Base-by-base conservation (phyloP, 2,329 filamentous ascomycete species). In the Emericellopsis atlantica region DNA sequence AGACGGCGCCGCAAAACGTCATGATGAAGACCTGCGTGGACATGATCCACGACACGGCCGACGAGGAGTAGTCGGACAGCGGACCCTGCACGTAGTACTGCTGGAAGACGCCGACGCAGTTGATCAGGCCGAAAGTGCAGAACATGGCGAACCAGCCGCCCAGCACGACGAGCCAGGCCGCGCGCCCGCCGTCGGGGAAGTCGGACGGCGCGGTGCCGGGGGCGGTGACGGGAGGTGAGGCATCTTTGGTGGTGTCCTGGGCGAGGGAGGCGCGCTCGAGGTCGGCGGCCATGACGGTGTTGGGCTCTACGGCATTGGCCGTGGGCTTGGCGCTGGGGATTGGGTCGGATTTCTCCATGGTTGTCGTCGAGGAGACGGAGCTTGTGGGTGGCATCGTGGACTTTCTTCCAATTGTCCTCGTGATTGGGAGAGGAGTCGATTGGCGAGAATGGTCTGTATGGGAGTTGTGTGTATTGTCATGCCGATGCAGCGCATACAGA, bases 21-120 rank as follows among this genome's bases (percentile, higher is more conserved):
- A 65, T 62, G 43, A 59, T 51, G 41, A 64, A 76, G 12, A 68
- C 56, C 51, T 78, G 66, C 21, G 73, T 53, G 6, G 73, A 74
- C 9, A 69, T 60, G 47, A 81, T 79, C 76, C 77, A 81, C 40
- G 74, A 66, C 29, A 80, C 62, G 1, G 67, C 62, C 41, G 69
- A 74, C 6, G 67, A 55, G 3, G 64, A 62, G 45, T 74, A 70
- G 4, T 64, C 40, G 11, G 46, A 56, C 22, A 81, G 55, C 23
- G 69, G 65, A 11, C 65, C 60, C 6, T 50, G 50, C 43, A 74
- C 57, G 46, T 79, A 81, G 54, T 79, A 77, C 34, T 66, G 61
- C 54, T 79, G 71, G 49, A 79, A 79, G 6, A 76, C 64, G 4
- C 75, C 75, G 7, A 67, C 54, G 43, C 47, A 66, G 50, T 68